These are phyloP conservation scores for Colletotrichum acutatum DNA, from an alignment of 2,329 filamentous ascomycete species.

Conservation along the genomic window DNA sequence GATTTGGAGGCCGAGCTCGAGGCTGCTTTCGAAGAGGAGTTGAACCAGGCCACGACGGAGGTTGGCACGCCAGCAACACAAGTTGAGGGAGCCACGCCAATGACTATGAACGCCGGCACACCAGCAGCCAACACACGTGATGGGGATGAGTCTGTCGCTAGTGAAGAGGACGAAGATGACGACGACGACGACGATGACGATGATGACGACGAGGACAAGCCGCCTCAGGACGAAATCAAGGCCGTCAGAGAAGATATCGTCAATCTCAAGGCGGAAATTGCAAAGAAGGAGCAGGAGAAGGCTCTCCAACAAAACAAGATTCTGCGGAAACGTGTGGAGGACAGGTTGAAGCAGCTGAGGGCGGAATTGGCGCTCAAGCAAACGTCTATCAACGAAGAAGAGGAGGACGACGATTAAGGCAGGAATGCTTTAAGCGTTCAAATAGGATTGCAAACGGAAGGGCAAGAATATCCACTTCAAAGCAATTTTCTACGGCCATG, in stretches of 20 bases:
- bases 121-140: slow-evolving; percentile 55
- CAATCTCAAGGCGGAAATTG: slow-evolving; percentile 63
- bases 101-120: slow-evolving; percentile 54
- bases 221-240: slow-evolving; percentile 60
- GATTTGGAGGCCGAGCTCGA: slow-evolving; percentile 67
- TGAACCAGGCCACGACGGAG: slow-evolving; percentile 50
- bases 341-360: slow-evolving; percentile 59
- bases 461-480: neutral
- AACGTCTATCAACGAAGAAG: slow-evolving; percentile 50
- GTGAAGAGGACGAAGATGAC: slow-evolving; percentile 60
- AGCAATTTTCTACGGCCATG: slow-evolving; percentile 1
- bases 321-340: slow-evolving; percentile 60
- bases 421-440: neutral
- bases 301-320: slow-evolving; percentile 58
- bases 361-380: slow-evolving; percentile 58
- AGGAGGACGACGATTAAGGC: slow-evolving; percentile 39
- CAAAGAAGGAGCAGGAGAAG: slow-evolving; percentile 56
- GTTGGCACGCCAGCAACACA: slow-evolving; percentile 55
- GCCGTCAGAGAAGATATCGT: slow-evolving; percentile 66
- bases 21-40: slow-evolving; percentile 60
- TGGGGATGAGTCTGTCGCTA: slow-evolving; percentile 57
- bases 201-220: slow-evolving; percentile 57
- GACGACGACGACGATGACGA: slow-evolving; percentile 66
- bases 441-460: neutral
- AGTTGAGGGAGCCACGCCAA: slow-evolving; percentile 57